Evolutionary conservation across 768 basidiomycete genomes (phyloP).

Genomic region (Mrakia frigida): DNA sequence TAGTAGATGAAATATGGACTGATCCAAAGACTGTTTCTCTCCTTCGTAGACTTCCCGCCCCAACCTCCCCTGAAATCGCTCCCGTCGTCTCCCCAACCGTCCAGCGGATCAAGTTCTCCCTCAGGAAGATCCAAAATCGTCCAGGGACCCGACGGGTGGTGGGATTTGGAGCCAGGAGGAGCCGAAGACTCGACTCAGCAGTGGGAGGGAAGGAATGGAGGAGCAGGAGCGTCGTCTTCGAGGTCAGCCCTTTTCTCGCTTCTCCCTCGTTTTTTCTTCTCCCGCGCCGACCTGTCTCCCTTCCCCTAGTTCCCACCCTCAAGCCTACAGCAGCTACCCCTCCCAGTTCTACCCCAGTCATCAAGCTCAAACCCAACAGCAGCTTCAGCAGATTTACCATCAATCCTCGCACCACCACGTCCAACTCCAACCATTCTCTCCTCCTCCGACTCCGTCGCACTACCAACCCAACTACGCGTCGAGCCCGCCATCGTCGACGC

Average conservation of each 20-base stretch:
- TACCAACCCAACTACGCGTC: neutral
- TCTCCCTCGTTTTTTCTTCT: neutral
- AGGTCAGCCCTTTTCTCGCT: neutral
- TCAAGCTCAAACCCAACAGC: neutral
- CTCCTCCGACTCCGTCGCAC: neutral
- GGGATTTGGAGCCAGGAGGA: neutral
- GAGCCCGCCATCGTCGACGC: neutral
- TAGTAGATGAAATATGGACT: too few relatives aligned
- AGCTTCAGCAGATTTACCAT: neutral
- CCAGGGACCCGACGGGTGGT: neutral
- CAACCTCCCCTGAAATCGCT: neutral
- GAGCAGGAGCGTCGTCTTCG: neutral
- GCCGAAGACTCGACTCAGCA: too few relatives aligned
- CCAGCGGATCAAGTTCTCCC: neutral
- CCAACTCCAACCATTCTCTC: neutral
- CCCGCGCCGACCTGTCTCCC: neutral
- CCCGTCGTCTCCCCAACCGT: neutral
- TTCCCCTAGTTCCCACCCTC: neutral
- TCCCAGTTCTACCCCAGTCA: neutral
- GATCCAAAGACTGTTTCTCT: neutral
- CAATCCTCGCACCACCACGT: neutral
- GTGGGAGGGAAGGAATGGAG: too few relatives aligned
- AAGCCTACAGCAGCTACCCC: neutral
- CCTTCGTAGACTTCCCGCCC: too few relatives aligned
- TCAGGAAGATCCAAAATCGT: neutral